Percentiles rank a stretch among this genome's conserved stretches.
Conservation (phyloP, 441 rosid genomes). For the Adansonia grandidieri region DNA sequence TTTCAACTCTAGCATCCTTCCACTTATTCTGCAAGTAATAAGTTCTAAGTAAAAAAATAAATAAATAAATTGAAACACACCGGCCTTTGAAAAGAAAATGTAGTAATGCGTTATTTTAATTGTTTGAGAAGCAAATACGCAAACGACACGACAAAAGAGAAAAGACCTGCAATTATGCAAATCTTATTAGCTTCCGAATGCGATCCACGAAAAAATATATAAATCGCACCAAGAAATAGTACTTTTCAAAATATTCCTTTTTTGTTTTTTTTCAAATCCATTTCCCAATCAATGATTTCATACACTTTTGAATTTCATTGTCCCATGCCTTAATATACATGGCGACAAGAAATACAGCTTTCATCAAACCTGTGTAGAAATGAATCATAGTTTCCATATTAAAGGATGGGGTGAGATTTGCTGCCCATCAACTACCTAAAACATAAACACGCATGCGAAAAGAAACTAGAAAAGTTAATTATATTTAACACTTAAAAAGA, state of each 20-base stretch:
- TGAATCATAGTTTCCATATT: constrained; percentile 78
- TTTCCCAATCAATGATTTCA: constrained; percentile 1
- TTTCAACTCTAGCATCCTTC: constrained; percentile 81
- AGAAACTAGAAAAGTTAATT: constrained; percentile 3
- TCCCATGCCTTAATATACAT: neutral
- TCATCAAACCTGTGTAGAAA: constrained; percentile 75
- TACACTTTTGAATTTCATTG: neutral
- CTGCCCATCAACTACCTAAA: constrained; percentile 94
- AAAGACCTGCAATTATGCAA: neutral
- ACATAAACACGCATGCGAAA: constrained; percentile 24
- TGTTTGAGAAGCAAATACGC: neutral
- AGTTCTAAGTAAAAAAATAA: neutral
- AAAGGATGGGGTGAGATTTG: constrained; percentile 82
- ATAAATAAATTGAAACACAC: neutral
- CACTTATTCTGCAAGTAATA: constrained; percentile 62
- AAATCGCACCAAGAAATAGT: neutral
- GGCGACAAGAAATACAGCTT: neutral
- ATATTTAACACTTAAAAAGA: neutral
- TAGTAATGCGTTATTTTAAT: neutral
- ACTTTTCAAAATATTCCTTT: constrained; percentile 8
- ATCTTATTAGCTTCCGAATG: neutral
- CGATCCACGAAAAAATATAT: neutral
- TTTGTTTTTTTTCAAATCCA: neutral
- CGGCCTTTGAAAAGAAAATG: neutral
- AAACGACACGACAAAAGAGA: neutral